phyloP scores from a whole-genome alignment of 257 asterid species.

The Sherardia arvensis region DNA sequence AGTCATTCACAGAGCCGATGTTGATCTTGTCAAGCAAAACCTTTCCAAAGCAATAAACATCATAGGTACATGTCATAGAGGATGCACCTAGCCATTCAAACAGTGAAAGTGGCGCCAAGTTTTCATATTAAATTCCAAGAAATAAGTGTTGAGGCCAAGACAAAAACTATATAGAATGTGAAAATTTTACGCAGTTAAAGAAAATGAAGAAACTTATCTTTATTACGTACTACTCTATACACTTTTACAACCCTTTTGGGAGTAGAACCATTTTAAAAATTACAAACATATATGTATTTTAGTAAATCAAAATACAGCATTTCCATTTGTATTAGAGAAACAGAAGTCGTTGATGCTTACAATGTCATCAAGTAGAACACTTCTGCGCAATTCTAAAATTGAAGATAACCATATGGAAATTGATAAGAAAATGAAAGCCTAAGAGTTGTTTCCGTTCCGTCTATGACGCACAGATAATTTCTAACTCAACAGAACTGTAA shows the following conservation, averaged over 20 bases:
- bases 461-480: background rate
- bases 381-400: background rate
- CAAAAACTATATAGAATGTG: background rate
- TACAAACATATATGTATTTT: no score
- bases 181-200: background rate
- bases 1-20: background rate
- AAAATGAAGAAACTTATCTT: background rate
- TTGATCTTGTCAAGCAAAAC: conserved; percentile 6
- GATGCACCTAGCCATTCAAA: conserved; percentile 2
- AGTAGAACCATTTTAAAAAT: no score
- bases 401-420: background rate
- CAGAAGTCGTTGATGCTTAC: background rate
- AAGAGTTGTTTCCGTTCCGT: no score
- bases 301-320: background rate
- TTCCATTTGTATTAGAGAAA: background rate
- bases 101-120: background rate
- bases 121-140: background rate
- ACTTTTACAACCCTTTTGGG: no score
- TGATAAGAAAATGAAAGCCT: no score
- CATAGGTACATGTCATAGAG: conserved; percentile 1
- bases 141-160: background rate
- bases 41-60: conserved; percentile 13
- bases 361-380: background rate
- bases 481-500: background rate
- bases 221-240: background rate